Evolutionary conservation across 768 basidiomycete species (phyloP), one percentile per base, ranked within the genome.

Genomic region (Rhodocollybia butyracea): DNA sequence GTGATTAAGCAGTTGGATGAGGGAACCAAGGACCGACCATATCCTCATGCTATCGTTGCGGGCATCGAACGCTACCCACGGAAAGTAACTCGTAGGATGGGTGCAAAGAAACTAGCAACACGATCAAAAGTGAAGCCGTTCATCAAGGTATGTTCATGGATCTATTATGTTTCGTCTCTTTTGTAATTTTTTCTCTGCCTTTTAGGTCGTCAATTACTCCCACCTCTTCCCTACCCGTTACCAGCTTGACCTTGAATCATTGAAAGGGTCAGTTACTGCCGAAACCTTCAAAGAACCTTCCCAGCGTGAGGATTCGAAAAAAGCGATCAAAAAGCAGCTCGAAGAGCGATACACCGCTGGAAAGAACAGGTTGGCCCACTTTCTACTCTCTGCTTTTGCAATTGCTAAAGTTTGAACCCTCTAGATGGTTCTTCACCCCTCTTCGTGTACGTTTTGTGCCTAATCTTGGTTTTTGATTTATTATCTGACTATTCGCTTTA

Each of bases 221-320:
- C 97, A 99, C 76, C 82, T 99, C 60, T 96, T 98, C 88, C 97
- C 97, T 41, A 98, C 97, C 59, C 96, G 97, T 73, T 99, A 98
- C 76, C 89, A 92, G 60, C 84, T 99, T 66, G 97, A 99, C 72
- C 81, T 98, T 68, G 97, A 99, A 74, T 83, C 85, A 51, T 77
- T 99, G 67, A 99, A 98, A 82, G 91, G 91, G 53, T 74, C 82
- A 46, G 87, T 97, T 52, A 76, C 82, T 24, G 68, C 79, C 46
- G 96, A 98, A 55, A 96, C 94, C 58, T 98, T 98, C 88, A 95
- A 96, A 79, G 95, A 99, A 81, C 90, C 91, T 52, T 82, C 94
- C 64, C 91, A 96, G 72, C 86, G 96, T 61, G 92, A 94, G 77
- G 85, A 94, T 63, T 83, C 93, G 46, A 97, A 96, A 79, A 98